phyloP scores from a whole-genome alignment of 2,329 filamentous ascomycete species.

The Calonectria pseudoreteaudii region DNA sequence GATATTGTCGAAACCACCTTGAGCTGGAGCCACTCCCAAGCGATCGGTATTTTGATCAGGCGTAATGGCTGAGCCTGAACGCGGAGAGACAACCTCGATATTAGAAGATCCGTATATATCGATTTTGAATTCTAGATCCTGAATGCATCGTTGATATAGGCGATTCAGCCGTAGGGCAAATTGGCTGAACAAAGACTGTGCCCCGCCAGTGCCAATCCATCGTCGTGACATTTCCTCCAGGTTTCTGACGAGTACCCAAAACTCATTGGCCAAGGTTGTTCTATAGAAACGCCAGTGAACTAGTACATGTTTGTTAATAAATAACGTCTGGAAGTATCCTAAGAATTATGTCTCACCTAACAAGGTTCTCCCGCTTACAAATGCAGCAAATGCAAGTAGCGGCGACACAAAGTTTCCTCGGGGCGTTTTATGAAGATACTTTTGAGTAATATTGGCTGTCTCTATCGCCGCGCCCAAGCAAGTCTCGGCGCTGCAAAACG shows the following conservation, averaged over 20 bases:
- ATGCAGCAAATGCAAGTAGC: slow-evolving; percentile 60
- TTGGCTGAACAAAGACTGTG: neutral
- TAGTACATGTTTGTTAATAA: neutral
- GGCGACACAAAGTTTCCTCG: slow-evolving; percentile 29
- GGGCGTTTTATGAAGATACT: slow-evolving; percentile 56
- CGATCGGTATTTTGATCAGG: neutral
- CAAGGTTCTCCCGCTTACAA: slow-evolving; percentile 57
- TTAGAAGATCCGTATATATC: neutral
- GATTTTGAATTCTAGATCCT: neutral
- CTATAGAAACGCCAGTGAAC: slow-evolving; percentile 37
- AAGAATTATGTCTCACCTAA: slow-evolving; percentile 39
- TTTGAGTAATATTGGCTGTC: slow-evolving; percentile 57
- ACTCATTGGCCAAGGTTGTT: slow-evolving; percentile 35
- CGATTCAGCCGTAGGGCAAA: slow-evolving; percentile 4
- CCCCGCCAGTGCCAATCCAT: slow-evolving; percentile 27
- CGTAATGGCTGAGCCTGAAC: neutral
- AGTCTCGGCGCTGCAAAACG: slow-evolving; percentile 59
- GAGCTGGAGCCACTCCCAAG: neutral
- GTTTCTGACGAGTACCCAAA: slow-evolving; percentile 44
- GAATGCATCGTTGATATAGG: slow-evolving; percentile 6
- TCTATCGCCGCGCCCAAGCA: slow-evolving; percentile 60
- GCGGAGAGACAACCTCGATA: neutral
- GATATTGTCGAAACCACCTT: too few relatives aligned
- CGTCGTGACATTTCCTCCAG: slow-evolving; percentile 46
- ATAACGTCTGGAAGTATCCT: too few relatives aligned